phyloP scores from a whole-genome alignment of 2,329 filamentous ascomycete genomes.

The Aspergillus floridensis region DNA sequence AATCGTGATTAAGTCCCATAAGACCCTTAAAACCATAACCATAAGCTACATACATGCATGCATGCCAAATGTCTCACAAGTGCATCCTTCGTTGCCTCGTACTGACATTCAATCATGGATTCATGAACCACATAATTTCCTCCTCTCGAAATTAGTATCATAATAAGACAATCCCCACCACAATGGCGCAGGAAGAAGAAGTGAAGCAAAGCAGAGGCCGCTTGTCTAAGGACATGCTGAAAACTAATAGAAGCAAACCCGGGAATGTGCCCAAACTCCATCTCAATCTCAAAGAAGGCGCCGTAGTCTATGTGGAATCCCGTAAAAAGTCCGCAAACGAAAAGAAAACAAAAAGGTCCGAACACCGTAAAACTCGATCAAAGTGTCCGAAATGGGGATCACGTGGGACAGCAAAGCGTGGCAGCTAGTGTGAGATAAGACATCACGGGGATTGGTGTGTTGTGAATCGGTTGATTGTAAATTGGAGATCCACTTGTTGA shows the following conservation, averaged over 20 bases:
- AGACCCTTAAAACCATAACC: conserved; percentile 6
- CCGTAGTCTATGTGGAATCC: conserved; percentile 25
- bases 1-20: conserved; percentile 3
- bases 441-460: neutral
- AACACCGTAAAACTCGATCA: conserved; percentile 2
- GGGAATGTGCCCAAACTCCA: conserved; percentile 20
- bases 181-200: neutral
- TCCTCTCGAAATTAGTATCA: neutral
- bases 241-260: conserved; percentile 4
- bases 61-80: conserved; percentile 9
- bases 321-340: neutral
- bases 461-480: neutral
- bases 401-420: neutral
- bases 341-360: neutral
- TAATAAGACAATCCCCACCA: conserved; percentile 7
- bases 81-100: conserved; percentile 14
- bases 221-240: conserved; percentile 17
- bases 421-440: neutral
- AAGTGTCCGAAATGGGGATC: neutral
- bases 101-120: conserved; percentile 11
- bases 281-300: conserved; percentile 19
- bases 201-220: conserved; percentile 10
- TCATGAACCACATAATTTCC: conserved; percentile 1
- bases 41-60: conserved; percentile 15
- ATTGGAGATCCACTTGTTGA: neutral